A percentile compares a stretch with the other conserved stretches of the same genome.
phyloP scores from a whole-genome alignment of 2,329 filamentous ascomycete species.

The Claviceps capensis region DNA sequence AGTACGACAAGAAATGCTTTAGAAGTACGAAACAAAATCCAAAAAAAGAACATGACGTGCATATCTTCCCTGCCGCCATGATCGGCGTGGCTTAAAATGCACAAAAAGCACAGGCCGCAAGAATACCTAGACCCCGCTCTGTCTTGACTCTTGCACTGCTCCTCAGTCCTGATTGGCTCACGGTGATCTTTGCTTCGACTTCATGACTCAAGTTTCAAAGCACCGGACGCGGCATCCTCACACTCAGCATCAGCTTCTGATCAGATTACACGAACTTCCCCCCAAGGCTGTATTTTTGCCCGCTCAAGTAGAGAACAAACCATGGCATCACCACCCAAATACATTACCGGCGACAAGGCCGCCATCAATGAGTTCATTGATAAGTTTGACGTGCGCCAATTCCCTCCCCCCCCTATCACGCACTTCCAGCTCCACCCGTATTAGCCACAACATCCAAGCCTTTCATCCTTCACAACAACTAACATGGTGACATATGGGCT shows the following conservation, averaged over 20 bases:
- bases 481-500: slow-evolving; percentile 1
- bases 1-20: no score
- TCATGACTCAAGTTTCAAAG: not conserved
- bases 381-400: slow-evolving; percentile 70
- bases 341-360: slow-evolving; percentile 66
- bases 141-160: not conserved
- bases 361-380: slow-evolving; percentile 75
- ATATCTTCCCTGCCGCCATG: no score
- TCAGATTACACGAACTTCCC: not conserved
- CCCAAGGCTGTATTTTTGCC: no score
- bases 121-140: not conserved
- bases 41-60: no score
- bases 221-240: not conserved
- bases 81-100: no score
- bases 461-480: not conserved
- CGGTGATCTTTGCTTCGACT: not conserved
- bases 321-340: slow-evolving; percentile 29
- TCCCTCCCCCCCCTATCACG: not conserved
- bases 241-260: not conserved
- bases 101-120: no score
- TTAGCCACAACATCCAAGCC: no score
- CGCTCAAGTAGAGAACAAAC: not conserved
- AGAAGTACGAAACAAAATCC: no score
- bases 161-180: not conserved
- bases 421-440: not conserved